These are phyloP conservation scores for Cucurbita argyrosperma DNA, from an alignment of 306 rosid species.

Conservation along the genomic window DNA sequence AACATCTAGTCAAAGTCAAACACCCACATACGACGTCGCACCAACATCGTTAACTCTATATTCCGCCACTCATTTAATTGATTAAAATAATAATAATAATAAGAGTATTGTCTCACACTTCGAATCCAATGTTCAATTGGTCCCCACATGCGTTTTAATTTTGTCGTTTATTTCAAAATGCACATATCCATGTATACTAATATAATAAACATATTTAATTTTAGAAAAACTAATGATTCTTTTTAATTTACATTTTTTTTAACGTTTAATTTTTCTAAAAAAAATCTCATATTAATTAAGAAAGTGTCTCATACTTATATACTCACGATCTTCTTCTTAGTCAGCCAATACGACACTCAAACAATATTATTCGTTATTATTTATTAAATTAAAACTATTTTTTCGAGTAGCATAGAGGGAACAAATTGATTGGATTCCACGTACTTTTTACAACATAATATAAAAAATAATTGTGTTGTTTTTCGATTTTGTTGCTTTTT, in stretches of 20 bases:
- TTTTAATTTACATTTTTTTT: too few species aligned
- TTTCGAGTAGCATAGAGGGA: not conserved
- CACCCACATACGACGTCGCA: not conserved
- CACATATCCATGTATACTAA: not conserved
- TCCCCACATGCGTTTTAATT: not conserved
- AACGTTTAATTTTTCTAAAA: too few species aligned
- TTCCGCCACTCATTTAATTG: not conserved
- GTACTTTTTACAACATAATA: not conserved
- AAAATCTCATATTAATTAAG: too few species aligned
- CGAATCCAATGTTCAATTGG: conserved; percentile 1
- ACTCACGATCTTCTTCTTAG: too few species aligned
- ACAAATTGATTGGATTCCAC: not conserved
- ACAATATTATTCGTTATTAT: not conserved
- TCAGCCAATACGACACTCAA: too few species aligned
- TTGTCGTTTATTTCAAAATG: not conserved
- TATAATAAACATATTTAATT: not conserved
- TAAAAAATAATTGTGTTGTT: not conserved
- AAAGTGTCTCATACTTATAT: too few species aligned
- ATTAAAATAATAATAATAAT: not conserved
- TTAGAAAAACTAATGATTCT: not conserved
- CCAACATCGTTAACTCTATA: not conserved
- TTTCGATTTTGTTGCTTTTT: not conserved
- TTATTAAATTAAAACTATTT: not conserved
- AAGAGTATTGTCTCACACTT: not conserved
- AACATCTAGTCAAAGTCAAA: not conserved